Evolutionary conservation across 164 flowering plant species (phyloP).

Genomic region (Saururus chinensis): DNA sequence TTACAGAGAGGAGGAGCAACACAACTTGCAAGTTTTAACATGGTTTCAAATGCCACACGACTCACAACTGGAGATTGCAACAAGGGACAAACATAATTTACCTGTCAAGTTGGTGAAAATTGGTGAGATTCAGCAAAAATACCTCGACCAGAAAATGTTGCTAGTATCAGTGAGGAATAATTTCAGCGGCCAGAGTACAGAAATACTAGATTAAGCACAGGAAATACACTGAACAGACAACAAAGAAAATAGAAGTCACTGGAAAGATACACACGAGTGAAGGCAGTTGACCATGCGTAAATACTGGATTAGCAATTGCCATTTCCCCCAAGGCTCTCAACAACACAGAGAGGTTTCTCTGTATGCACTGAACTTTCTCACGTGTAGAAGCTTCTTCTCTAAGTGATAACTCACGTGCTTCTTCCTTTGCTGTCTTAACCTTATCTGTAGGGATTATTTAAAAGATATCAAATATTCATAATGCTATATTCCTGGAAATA

Average conservation of each 20-base stretch:
- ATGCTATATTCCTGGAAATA: background rate
- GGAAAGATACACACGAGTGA: conserved; percentile 51
- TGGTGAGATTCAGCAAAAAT: background rate
- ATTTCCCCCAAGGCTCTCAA: conserved; percentile 81
- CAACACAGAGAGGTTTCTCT: conserved; percentile 59
- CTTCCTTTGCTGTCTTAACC: conserved; percentile 86
- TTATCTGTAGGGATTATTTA: conserved; percentile 39
- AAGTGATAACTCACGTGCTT: conserved; percentile 74
- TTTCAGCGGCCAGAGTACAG: no score
- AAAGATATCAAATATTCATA: conserved; percentile 1
- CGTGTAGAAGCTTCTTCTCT: conserved; percentile 75
- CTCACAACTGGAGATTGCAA: conserved; percentile 72
- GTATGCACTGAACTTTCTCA: conserved; percentile 52
- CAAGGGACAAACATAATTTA: conserved; percentile 67
- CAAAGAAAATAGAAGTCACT: background rate
- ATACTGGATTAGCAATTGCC: conserved; percentile 76
- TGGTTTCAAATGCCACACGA: conserved; percentile 80
- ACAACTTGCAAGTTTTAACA: conserved; percentile 79
- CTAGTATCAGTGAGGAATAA: no score
- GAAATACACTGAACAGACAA: no score
- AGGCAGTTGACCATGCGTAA: conserved; percentile 85
- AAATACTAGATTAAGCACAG: no score
- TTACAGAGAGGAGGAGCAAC: conserved; percentile 72
- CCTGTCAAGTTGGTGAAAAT: conserved; percentile 28
- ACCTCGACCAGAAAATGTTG: no score